phyloP scores from a whole-genome alignment of 441 rosid species.

The Erysimum cheiri region DNA sequence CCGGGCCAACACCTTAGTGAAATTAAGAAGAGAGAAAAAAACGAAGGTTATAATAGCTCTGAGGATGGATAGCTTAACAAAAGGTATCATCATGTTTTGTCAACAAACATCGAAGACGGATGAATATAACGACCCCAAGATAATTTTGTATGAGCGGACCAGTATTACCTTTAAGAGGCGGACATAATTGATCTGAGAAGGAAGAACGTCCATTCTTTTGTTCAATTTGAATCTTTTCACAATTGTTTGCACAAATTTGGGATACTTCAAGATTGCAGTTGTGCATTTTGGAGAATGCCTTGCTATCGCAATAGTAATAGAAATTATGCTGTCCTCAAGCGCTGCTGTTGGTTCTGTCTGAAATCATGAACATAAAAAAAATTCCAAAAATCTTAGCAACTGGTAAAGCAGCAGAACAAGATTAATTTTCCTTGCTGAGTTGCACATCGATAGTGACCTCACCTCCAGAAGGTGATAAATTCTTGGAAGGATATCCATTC shows the following conservation, averaged over 20 bases:
- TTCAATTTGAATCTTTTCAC: constrained; percentile 64
- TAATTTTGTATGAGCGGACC: constrained; percentile 2
- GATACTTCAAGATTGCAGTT: constrained; percentile 73
- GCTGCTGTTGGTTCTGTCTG: constrained; percentile 62
- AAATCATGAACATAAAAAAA: constrained; percentile 39
- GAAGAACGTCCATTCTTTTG: constrained; percentile 48
- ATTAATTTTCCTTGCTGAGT: constrained; percentile 19
- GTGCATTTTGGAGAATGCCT: constrained; percentile 90
- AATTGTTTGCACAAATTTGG: constrained; percentile 70
- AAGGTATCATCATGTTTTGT: constrained; percentile 13
- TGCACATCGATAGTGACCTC: constrained; percentile 36
- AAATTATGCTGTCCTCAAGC: constrained; percentile 69
- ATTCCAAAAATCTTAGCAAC: constrained; percentile 21
- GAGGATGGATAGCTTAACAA: constrained; percentile 22
- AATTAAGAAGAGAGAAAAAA: constrained; percentile 28
- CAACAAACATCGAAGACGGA: constrained; percentile 16
- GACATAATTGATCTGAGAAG: constrained; percentile 67
- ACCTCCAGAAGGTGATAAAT: constrained; percentile 82
- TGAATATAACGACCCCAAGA: constrained; percentile 21
- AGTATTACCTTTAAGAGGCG: constrained; percentile 70
- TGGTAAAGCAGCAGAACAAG: constrained; percentile 24
- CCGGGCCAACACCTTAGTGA: constrained; percentile 70
- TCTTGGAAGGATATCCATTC: constrained; percentile 89
- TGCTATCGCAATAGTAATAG: constrained; percentile 73
- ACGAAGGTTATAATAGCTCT: constrained; percentile 22